These are phyloP conservation scores for Amanita exitialis DNA, from an alignment of 768 basidiomycete species.

Conservation along the genomic window DNA sequence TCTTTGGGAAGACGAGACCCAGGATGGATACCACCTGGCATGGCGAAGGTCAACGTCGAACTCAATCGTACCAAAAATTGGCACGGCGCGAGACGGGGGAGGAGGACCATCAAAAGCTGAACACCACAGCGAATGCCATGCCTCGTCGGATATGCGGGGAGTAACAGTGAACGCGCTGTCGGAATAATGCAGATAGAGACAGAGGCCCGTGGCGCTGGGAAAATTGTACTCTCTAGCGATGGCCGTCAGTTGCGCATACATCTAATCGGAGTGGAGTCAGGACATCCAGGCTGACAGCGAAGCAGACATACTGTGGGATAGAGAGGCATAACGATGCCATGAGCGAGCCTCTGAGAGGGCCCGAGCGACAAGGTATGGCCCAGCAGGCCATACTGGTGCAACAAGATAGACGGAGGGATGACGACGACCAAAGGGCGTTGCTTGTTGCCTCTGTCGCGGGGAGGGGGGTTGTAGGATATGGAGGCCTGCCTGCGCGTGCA, in stretches of 20 bases:
- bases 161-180: conserved; percentile 46
- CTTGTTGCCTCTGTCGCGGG: conserved; percentile 30
- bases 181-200: conserved; percentile 62
- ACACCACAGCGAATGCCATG: conserved; percentile 66
- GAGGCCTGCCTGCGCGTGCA: conserved; percentile 34
- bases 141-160: conserved; percentile 70
- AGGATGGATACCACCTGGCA: conserved; percentile 73
- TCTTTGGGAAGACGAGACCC: conserved; percentile 43
- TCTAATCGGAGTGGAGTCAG: conserved; percentile 26
- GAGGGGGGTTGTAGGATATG: conserved; percentile 46
- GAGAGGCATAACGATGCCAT: conserved; percentile 67
- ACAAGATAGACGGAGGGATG: conserved; percentile 50
- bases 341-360: conserved; percentile 48
- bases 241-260: conserved; percentile 66
- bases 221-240: conserved; percentile 79
- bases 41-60: conserved; percentile 75
- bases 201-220: conserved; percentile 67
- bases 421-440: conserved; percentile 54
- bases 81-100: conserved; percentile 26
- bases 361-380: conserved; percentile 50
- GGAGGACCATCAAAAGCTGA: conserved; percentile 39
- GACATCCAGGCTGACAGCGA: conserved; percentile 1
- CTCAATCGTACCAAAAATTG: conserved; percentile 73
- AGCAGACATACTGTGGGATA: conserved; percentile 48
- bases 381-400: conserved; percentile 47